A percentile compares a stretch with the other conserved stretches of the same genome.
Conservation (phyloP, 805 yeast genomes). For the Yamadazyma philogaea region DNA sequence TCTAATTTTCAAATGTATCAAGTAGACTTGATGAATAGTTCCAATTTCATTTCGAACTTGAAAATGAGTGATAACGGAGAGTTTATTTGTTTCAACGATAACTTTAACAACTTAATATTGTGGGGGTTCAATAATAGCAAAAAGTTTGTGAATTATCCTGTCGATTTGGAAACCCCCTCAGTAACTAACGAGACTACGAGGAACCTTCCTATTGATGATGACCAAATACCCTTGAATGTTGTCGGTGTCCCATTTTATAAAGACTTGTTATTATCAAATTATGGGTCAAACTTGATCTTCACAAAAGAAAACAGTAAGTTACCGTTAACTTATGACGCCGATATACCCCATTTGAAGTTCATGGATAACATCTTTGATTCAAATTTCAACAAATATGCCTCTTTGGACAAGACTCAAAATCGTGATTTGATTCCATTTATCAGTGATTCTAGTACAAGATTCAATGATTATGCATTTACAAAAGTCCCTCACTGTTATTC, state of each 20-base stretch:
- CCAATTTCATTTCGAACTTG: conserved; percentile 41
- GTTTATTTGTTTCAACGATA: conserved; percentile 66
- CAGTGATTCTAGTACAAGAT: conserved; percentile 11
- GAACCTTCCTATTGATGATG: conserved; percentile 38
- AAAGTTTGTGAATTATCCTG: conserved; percentile 37
- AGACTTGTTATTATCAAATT: conserved; percentile 72
- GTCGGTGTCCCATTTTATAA: conserved; percentile 88
- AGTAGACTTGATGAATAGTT: conserved; percentile 43
- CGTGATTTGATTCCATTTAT: conserved; percentile 13
- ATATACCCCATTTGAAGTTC: conserved; percentile 15
- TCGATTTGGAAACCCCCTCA: conserved; percentile 23
- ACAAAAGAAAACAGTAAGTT: conserved; percentile 58
- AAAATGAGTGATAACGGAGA: conserved; percentile 74
- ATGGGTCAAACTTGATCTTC: conserved; percentile 66
- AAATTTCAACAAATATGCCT: conserved; percentile 12
- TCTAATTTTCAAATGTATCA: conserved; percentile 62
- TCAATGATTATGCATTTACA: conserved; percentile 11
- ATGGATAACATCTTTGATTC: conserved; percentile 15
- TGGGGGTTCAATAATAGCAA: conserved; percentile 52
- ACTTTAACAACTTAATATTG: conserved; percentile 55
- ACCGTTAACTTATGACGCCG: conserved; percentile 30
- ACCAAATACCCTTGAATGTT: conserved; percentile 57
- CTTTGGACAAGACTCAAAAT: conserved; percentile 13
- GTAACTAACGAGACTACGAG: conserved; percentile 45
- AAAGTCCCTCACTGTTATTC: conserved; percentile 70